phyloP scores from a whole-genome alignment of 148 eudicot species.

The Arctostaphylos glauca region DNA sequence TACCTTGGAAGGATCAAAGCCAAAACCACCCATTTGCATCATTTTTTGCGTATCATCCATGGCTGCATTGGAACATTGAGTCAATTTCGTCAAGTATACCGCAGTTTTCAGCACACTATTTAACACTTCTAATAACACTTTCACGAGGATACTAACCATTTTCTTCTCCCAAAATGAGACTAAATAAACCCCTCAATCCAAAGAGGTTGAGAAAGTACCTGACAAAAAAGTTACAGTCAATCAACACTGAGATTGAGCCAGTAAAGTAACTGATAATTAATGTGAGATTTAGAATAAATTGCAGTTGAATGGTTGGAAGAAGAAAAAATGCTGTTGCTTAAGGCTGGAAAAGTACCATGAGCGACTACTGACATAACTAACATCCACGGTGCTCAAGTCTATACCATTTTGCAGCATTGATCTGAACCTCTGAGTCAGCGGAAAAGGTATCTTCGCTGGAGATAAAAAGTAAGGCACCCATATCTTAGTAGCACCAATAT shows the following conservation, averaged over 20 bases:
- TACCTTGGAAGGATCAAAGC: slow-evolving; percentile 82
- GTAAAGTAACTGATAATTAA: slow-evolving; percentile 1
- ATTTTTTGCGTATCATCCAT: slow-evolving; percentile 96
- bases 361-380: slow-evolving; percentile 97
- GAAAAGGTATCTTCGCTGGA: slow-evolving; percentile 96
- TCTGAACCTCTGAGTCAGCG: slow-evolving; percentile 96
- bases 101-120: background rate
- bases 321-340: background rate
- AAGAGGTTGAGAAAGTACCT: slow-evolving; percentile 98
- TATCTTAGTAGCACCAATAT: slow-evolving; percentile 7
- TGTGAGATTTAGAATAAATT: background rate
- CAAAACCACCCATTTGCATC: slow-evolving; percentile 99
- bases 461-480: background rate
- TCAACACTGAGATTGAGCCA: slow-evolving; percentile 17
- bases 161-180: slow-evolving; percentile 94
- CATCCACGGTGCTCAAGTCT: slow-evolving; percentile 96
- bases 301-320: slow-evolving; percentile 14
- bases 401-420: slow-evolving; percentile 95
- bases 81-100: slow-evolving; percentile 7
- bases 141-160: slow-evolving; percentile 54
- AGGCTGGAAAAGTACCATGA: slow-evolving; percentile 59
- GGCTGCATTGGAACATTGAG: slow-evolving; percentile 46
- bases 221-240: slow-evolving; percentile 17
- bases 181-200: slow-evolving; percentile 89
- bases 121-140: slow-evolving; percentile 3